Base-by-base conservation (phyloP, 1,284 basidiomycete genomes). In the Anthracocystis walkeri region DNA sequence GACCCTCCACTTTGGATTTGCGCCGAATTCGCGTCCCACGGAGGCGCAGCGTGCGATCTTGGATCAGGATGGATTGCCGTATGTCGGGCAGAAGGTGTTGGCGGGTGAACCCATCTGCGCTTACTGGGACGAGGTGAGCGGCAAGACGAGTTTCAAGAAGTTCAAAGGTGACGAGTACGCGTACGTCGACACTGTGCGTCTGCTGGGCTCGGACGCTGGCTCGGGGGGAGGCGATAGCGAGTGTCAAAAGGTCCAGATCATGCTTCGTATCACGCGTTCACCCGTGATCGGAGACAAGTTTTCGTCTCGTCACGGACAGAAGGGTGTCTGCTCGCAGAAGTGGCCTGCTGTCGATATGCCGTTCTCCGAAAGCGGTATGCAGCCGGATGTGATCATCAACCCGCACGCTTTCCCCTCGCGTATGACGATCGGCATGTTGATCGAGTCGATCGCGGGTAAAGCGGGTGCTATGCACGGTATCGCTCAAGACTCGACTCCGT, bases 361-460 rank as follows among this genome's bases (percentile, higher is more conserved):
- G 8, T 99, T 99, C 88, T 92, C 91, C 75, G 97, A 99, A 87
- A 96, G 93, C 75, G 97, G 97, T 14, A 95, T 99, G 90, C 96
- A 98, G 86, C 97, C 97, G 1, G 97, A 99, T 86, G 91, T 99
- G 58, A 99, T 99, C 86, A 99, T 99, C 88, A 99, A 99, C 87
- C 97, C 97, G 35, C 97, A 99, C 86, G 97, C 97, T 21, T 99
- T 99, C 89, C 97, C 97, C 1, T 94, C 92, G 88, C 94, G 97
- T 80, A 99, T 99, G 97, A 99, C 97, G 7, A 99, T 99, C 81
- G 97, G 97, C 65, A 99, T 99, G 97, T 91, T 99, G 84, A 95
- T 99, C 72, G 97, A 99, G 89, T 95, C 93, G 86, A 92, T 99
- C 90, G 97, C 97, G 1, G 97, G 95, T 44, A 99, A 99, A 86